Evolutionary conservation across 129 eudicot genomes (phyloP).

Genomic region (carrot (Daucus carota)): DH1_v3.0 NC_030386.2:37976001-37976500

Average conservation of each 20-base stretch:
- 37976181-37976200: conserved; percentile 88
- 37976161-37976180: conserved; percentile 54
- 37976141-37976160: conserved; percentile 75
- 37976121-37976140: conserved; percentile 66
- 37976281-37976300: background rate
- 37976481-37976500: background rate
- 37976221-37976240: conserved; percentile 2
- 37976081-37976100: conserved; percentile 55
- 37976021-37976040: conserved; percentile 2
- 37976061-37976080: conserved; percentile 56
- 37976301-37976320: conserved; percentile 11
- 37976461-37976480: background rate
- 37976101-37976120: conserved; percentile 67
- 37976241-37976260: background rate
- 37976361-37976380: conserved; percentile 80
- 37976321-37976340: background rate
- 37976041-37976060: background rate
- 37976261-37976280: background rate
- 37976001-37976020: conserved; percentile 11
- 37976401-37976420: conserved; percentile 68
- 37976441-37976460: conserved; percentile 84
- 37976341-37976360: conserved; percentile 49
- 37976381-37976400: conserved; percentile 86
- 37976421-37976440: conserved; percentile 70
- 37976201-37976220: conserved; percentile 82